These are phyloP conservation scores for Elsinoe fawcettii DNA, from an alignment of 2,329 filamentous ascomycete species.

Conservation along the genomic window DNA sequence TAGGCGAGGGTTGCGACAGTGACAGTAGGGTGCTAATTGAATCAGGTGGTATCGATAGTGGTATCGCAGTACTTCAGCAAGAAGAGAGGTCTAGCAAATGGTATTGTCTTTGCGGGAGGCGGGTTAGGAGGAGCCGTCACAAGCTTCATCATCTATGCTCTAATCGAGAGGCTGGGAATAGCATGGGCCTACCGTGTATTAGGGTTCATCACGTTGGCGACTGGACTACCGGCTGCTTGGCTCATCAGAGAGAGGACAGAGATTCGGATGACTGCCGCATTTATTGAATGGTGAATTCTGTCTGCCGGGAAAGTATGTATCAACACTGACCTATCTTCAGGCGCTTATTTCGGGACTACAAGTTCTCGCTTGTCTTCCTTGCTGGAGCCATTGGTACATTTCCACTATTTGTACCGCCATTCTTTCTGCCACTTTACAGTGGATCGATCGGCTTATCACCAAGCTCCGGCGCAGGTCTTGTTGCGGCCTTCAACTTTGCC, in stretches of 20 bases:
- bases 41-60: neutral
- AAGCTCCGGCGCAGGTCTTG: constrained; percentile 47
- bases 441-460: constrained; percentile 48
- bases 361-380: constrained; percentile 48
- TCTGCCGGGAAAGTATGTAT: constrained; percentile 15
- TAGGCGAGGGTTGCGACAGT: neutral
- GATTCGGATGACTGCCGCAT: neutral
- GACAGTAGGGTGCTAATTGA: neutral
- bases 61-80: constrained; percentile 34
- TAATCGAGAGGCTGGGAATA: constrained; percentile 36
- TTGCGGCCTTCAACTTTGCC: constrained; percentile 55
- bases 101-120: constrained; percentile 38
- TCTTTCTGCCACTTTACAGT: constrained; percentile 53
- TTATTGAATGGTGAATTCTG: constrained; percentile 2
- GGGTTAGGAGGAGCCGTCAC: constrained; percentile 11
- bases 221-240: constrained; percentile 49
- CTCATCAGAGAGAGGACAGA: constrained; percentile 44
- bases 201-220: constrained; percentile 45
- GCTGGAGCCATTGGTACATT: constrained; percentile 52
- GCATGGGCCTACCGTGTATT: constrained; percentile 49
- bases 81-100: constrained; percentile 41
- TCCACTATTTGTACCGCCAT: constrained; percentile 53
- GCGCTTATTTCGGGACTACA: constrained; percentile 45
- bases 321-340: constrained; percentile 23
- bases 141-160: neutral